Conservation (phyloP, 257 asterid genomes). For the Solanum corneliomulleri region DNA sequence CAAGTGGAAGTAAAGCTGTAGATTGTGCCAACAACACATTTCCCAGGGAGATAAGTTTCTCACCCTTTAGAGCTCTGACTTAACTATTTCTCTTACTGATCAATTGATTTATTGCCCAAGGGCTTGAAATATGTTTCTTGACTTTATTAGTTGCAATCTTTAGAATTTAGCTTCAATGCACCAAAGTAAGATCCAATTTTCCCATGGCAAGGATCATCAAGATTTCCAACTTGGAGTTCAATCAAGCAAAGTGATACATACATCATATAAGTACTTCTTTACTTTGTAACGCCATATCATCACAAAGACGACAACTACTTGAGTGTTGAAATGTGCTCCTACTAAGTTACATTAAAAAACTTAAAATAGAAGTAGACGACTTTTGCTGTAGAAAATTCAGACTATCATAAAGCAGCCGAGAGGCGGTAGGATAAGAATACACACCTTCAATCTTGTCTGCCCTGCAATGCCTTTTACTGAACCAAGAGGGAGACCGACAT, state of each 20-base stretch:
- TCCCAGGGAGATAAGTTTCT: not conserved
- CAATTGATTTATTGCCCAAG: not conserved
- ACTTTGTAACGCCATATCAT: not conserved
- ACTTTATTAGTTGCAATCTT: not conserved
- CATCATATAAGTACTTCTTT: not conserved
- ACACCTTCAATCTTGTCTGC: conserved; percentile 84
- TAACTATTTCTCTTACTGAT: not conserved
- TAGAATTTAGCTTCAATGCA: not conserved
- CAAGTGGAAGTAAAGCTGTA: not conserved
- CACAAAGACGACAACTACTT: not conserved
- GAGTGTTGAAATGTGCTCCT: not conserved
- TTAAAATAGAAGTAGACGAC: not conserved
- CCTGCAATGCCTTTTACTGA: conserved; percentile 94
- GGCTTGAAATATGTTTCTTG: not conserved
- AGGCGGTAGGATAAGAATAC: not conserved
- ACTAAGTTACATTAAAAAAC: not conserved
- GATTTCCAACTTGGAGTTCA: not conserved
- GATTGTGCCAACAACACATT: not conserved
- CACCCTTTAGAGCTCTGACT: not conserved
- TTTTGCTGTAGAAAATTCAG: not conserved
- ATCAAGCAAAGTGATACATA: not conserved
- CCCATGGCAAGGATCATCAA: not conserved
- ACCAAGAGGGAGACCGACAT: conserved; percentile 84
- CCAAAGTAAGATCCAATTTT: not conserved
- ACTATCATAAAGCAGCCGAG: not conserved